Conservation (phyloP, 73 alveolate genomes). For the Symbiodinium natans region DNA sequence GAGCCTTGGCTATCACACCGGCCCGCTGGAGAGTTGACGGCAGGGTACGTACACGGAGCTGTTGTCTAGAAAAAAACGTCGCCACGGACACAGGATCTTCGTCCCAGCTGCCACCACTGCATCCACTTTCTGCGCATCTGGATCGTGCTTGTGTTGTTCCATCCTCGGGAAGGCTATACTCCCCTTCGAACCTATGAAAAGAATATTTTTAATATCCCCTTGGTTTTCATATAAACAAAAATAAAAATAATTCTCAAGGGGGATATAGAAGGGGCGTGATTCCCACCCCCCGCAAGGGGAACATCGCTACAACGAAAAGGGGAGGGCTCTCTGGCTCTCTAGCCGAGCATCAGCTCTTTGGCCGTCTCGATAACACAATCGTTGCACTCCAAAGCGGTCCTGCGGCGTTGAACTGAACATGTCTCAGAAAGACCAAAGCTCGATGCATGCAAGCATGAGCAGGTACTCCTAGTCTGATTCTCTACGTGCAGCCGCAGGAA, state of each 20-base stretch:
- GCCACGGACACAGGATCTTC: background rate
- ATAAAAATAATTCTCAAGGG: background rate
- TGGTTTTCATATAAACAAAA: too few relatives aligned
- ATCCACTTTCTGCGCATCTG: constrained; percentile 58
- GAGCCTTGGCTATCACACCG: constrained; percentile 24
- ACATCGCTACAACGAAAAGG: too few relatives aligned
- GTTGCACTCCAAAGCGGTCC: constrained; percentile 23
- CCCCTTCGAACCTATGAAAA: too few relatives aligned
- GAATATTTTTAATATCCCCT: too few relatives aligned
- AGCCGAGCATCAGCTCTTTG: background rate
- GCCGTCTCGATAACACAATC: background rate
- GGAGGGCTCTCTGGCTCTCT: background rate
- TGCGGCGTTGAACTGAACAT: too few relatives aligned
- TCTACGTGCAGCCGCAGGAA: too few relatives aligned
- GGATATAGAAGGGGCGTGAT: background rate
- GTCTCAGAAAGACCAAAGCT: too few relatives aligned
- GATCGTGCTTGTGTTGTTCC: constrained; percentile 29
- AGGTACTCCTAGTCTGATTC: too few relatives aligned
- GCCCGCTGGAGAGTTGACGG: background rate
- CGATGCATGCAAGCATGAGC: too few relatives aligned
- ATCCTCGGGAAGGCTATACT: background rate
- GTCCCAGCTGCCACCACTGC: constrained; percentile 37
- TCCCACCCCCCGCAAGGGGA: background rate
- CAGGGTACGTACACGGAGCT: too few relatives aligned
- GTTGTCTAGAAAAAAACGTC: too few relatives aligned